phyloP scores from a whole-genome alignment of 2,329 filamentous ascomycete genomes.

The Elsinoe australis region DNA sequence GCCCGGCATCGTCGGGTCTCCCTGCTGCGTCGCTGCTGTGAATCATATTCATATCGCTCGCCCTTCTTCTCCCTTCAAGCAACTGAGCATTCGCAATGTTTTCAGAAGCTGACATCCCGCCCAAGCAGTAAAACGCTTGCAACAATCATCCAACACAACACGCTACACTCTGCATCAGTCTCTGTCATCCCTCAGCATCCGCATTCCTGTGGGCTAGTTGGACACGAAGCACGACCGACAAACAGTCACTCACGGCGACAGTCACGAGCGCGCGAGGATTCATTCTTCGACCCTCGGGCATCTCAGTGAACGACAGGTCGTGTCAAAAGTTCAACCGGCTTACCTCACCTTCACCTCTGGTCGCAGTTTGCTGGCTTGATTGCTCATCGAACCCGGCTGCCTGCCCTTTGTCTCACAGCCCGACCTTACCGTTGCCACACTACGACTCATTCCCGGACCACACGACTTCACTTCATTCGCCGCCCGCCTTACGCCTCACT shows the following conservation, averaged over 20 bases:
- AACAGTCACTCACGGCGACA: slow-evolving; percentile 6
- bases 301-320: background rate
- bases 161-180: slow-evolving; percentile 1
- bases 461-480: background rate
- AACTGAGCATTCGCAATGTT: slow-evolving; percentile 1
- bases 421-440: slow-evolving; percentile 15
- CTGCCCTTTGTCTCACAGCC: slow-evolving; percentile 16
- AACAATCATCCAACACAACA: background rate
- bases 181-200: background rate
- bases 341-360: background rate
- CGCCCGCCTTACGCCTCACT: background rate
- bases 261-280: background rate
- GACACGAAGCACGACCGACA: slow-evolving; percentile 10
- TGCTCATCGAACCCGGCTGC: slow-evolving; percentile 17
- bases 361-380: slow-evolving; percentile 14
- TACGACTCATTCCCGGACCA: background rate
- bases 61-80: background rate
- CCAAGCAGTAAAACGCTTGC: slow-evolving; percentile 13
- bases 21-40: slow-evolving; percentile 1
- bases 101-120: slow-evolving; percentile 11
- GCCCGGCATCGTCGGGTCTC: slow-evolving; percentile 1
- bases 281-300: slow-evolving; percentile 1
- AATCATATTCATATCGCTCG: slow-evolving; percentile 7
- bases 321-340: background rate
- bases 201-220: slow-evolving; percentile 11